A percentile compares a stretch with the other conserved stretches of the same genome.
phyloP scores from a whole-genome alignment of 257 asterid genomes.

The Handroanthus guayacan region DNA sequence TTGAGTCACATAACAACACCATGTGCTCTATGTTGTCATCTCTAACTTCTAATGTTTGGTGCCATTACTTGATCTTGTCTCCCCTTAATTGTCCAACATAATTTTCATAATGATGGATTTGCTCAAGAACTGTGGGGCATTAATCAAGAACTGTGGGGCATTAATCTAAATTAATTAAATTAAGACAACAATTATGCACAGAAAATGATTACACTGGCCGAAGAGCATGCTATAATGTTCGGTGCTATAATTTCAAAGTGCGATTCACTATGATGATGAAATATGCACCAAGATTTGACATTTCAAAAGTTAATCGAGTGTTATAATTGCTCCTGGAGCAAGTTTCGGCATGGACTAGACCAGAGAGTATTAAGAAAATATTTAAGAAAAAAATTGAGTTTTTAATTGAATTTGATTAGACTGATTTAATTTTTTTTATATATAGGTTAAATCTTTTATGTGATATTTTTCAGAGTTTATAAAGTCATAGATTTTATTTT shows the following conservation, averaged over 20 bases:
- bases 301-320: not conserved
- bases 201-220: conserved; percentile 22
- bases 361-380: no score
- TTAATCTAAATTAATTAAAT: not conserved
- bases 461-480: no score
- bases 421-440: no score
- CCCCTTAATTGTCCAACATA: conserved; percentile 25
- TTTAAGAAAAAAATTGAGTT: no score
- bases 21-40: not conserved
- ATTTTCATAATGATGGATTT: conserved; percentile 17
- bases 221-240: conserved; percentile 22
- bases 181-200: not conserved
- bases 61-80: conserved; percentile 23
- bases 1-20: no score
- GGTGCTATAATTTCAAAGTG: conserved; percentile 26
- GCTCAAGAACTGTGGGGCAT: conserved; percentile 15
- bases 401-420: no score
- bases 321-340: conserved; percentile 1
- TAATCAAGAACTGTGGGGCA: conserved; percentile 24
- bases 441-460: no score
- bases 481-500: no score
- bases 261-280: conserved; percentile 28
- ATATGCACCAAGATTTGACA: conserved; percentile 30
- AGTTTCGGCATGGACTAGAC: not conserved
- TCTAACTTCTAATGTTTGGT: not conserved